Conservation (phyloP, 495 filamentous ascomycete species). For the Amniculicola lignicola region DNA sequence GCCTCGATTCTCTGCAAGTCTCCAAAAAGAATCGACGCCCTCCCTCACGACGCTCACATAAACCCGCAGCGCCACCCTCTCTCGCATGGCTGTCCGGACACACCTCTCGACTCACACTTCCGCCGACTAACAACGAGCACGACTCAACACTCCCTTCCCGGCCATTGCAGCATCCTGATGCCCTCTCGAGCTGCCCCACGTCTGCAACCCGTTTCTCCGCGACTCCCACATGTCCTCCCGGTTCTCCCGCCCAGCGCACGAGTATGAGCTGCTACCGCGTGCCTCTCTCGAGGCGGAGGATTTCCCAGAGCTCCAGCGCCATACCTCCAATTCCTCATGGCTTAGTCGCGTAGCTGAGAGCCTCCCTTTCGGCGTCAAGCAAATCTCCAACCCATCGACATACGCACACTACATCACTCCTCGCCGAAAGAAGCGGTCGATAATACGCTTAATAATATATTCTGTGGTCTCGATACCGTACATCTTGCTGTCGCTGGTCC, state of each 20-base stretch:
- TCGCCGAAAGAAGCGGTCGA: constrained; percentile 19
- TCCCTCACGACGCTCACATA: no score
- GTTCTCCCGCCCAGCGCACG: constrained; percentile 20
- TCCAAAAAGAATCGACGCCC: no score
- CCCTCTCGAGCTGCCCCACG: no score
- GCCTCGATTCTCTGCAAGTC: no score
- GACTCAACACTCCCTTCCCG: no score
- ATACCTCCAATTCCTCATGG: constrained; percentile 16
- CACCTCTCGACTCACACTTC: no score
- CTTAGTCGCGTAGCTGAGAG: neutral
- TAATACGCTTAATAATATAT: constrained; percentile 19
- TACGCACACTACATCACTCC: constrained; percentile 20
- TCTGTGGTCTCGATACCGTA: constrained; percentile 14
- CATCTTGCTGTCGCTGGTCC: constrained; percentile 16
- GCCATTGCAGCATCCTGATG: neutral
- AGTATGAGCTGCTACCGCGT: constrained; percentile 33
- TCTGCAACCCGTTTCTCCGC: no score
- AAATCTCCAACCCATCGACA: constrained; percentile 7
- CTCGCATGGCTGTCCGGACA: no score
- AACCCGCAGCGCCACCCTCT: no score
- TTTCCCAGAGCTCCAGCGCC: constrained; percentile 5
- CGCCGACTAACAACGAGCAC: no score
- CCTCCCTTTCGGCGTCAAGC: neutral
- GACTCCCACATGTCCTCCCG: constrained; percentile 20
- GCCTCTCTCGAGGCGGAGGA: constrained; percentile 18